Conservation (phyloP, 2,329 filamentous ascomycete genomes). For the Didymella pomorum region DNA sequence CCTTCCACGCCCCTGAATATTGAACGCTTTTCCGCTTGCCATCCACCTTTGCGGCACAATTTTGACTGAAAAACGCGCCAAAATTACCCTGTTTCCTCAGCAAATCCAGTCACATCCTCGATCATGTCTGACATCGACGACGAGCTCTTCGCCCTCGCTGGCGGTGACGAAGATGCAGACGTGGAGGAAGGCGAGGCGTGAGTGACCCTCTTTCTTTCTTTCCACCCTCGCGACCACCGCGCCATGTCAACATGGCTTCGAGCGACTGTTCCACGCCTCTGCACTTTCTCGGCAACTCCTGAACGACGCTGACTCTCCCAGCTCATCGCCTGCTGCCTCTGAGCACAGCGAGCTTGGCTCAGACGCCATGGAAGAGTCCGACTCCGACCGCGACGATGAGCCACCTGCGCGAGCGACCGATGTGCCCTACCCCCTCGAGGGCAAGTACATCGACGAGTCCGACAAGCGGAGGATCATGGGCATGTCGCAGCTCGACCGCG, state of each 20-base stretch:
- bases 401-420: constrained; percentile 64
- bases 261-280: background rate
- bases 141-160: constrained; percentile 89
- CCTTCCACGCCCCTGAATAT: constrained; percentile 29
- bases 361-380: constrained; percentile 85
- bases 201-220: constrained; percentile 53
- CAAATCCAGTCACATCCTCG: constrained; percentile 11
- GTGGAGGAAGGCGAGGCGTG: constrained; percentile 85
- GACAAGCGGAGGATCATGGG: constrained; percentile 72
- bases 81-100: constrained; percentile 12
- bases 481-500: constrained; percentile 89
- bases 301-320: constrained; percentile 53
- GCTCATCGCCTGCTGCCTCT: constrained; percentile 70
- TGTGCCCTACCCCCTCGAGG: constrained; percentile 83
- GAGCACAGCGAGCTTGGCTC: constrained; percentile 79
- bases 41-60: constrained; percentile 5
- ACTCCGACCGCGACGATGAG: constrained; percentile 58
- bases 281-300: background rate
- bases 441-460: constrained; percentile 71
- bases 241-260: background rate
- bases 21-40: constrained; percentile 21
- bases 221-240: background rate
- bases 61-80: background rate
- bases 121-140: constrained; percentile 83
- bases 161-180: constrained; percentile 67